Evolutionary conservation across 768 basidiomycete species (phyloP), one percentile per base, ranked within the genome.

Genomic region (Chiua virens): DNA sequence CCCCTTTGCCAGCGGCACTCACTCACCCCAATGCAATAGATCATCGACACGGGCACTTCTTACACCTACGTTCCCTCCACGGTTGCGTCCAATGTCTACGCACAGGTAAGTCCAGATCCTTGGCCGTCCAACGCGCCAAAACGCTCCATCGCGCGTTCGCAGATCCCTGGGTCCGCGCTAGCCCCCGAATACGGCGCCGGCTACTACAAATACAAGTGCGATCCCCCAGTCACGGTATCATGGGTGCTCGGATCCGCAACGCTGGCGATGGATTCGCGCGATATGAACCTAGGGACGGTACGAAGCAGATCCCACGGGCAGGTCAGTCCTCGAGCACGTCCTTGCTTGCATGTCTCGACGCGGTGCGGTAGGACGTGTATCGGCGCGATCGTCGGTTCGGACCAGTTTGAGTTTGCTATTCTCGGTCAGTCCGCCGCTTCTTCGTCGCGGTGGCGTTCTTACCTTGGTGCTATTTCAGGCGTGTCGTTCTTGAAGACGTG

Each of bases 401-500:
- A 14, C 39, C 18, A 8, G 28, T 27, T 32, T 53, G 8, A 10
- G n/a, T 27, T 61, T 5, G 50, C 44, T 11, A 57, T 59, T 20
- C 52, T 67, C 40, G 62, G 56, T 69, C 30, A 4, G 62, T 57
- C 49, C n/a, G 20, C 22, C 2, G 14, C 20, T 14, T 28, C 9
- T n/a, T 15, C 21, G 8, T 23, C 25, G 8, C 25, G 25, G 25
- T 5, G 4, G 25, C 5, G 25, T 27, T 5, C 25, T 27, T 27
- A 27, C 25, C 25, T 27, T 27, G 5, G 25, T 8, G 25, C 25
- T 27, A 27, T 8, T 8, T 27, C 25, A 79, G 79, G 82, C 1
- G 83, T 79, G 62, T 78, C 76, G 57, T 86, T 87, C 59, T 61
- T 86, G 41, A 87, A 87, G 69, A 83, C 80, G 10, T 87, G 86